Evolutionary conservation across 495 filamentous ascomycete species (phyloP).

Genomic region (Extremus antarcticus): DNA sequence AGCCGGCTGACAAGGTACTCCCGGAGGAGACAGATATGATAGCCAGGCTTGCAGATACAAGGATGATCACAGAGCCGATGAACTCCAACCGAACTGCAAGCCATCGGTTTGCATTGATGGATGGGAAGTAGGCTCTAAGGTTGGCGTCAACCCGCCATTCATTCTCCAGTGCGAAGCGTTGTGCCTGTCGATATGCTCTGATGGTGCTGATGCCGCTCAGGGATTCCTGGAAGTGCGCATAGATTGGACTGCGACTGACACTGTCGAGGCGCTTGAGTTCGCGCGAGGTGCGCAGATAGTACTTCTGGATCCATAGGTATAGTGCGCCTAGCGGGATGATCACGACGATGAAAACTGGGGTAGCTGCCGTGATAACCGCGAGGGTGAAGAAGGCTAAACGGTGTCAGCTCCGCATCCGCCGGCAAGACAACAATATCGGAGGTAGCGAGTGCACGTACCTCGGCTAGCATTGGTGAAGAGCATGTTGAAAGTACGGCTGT

Average conservation of each 20-base stretch:
- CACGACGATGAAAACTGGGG: conserved; percentile 68
- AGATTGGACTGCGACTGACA: conserved; percentile 89
- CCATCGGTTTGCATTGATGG: conserved; percentile 93
- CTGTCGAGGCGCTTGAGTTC: conserved; percentile 96
- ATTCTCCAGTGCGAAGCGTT: conserved; percentile 82
- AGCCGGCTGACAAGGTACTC: conserved; percentile 56
- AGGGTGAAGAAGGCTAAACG: conserved; percentile 57
- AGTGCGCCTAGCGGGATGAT: conserved; percentile 70
- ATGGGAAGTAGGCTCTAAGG: conserved; percentile 89
- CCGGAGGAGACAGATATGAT: conserved; percentile 69
- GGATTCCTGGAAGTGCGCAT: conserved; percentile 97
- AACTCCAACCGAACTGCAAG: conserved; percentile 92
- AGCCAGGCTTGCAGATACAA: conserved; percentile 72
- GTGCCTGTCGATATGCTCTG: conserved; percentile 82
- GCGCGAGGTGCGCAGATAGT: conserved; percentile 91
- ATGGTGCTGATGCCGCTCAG: conserved; percentile 94
- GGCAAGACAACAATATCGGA: neutral
- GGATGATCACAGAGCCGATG: conserved; percentile 88
- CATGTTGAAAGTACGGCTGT: conserved; percentile 37
- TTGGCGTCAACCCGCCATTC: conserved; percentile 98
- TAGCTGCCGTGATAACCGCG: conserved; percentile 68
- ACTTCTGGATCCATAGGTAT: conserved; percentile 91
- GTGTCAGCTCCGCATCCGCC: conserved; percentile 2
- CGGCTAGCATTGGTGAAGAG: conserved; percentile 81
- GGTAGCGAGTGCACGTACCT: conserved; percentile 37